Base-by-base conservation (phyloP, 495 filamentous ascomycete genomes). In the Usnea hakonensis region DNA sequence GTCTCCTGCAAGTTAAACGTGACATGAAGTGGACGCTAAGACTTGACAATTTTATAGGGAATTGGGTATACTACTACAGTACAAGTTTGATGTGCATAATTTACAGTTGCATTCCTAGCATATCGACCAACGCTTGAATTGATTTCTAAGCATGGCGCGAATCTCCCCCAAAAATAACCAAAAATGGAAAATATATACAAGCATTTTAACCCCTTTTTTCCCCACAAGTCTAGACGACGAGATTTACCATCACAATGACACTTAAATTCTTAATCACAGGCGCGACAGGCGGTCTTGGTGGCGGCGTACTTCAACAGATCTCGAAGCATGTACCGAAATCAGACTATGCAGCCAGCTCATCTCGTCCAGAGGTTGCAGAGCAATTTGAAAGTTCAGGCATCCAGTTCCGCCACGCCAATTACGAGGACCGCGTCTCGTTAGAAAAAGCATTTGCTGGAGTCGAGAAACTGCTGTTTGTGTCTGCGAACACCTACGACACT, bases 321-420 rank as follows among this genome's bases (percentile, higher is more conserved):
- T 17, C n/a, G 2, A 37, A 54, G 44, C 36, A 54, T n/a, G 14
- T 21, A 23, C 36, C 16, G 0, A 52, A 57, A 30, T 41, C 21
- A 5, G 48, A 41, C 10, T 21, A 40, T 19, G 36, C 58, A 38
- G 26, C 58, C 48, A 54, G 48, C 35, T 60, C 46, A 37, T 60
- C 35, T 7, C 17, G 46, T 7, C 17, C 26, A 54, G 23, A 54
- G n/a, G 23, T 30, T 37, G 58, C 44, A 28, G 36, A 6, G 44
- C 13, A 60, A 10, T 38, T 38, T 33, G 43, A 50, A 32, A 11
- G 4, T 0, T 26, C 57, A 23, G 43, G 57, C 6, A 50, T 37
- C 32, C 11, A 50, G 19, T 41, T 60, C 41, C 32, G 21, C 33
- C 21, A 38, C 23, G 43, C 32, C 19, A 5, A 50, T 0, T 50